Evolutionary conservation across 768 basidiomycete genomes (phyloP).

Genomic region (Glaciozyma martinii): DNA sequence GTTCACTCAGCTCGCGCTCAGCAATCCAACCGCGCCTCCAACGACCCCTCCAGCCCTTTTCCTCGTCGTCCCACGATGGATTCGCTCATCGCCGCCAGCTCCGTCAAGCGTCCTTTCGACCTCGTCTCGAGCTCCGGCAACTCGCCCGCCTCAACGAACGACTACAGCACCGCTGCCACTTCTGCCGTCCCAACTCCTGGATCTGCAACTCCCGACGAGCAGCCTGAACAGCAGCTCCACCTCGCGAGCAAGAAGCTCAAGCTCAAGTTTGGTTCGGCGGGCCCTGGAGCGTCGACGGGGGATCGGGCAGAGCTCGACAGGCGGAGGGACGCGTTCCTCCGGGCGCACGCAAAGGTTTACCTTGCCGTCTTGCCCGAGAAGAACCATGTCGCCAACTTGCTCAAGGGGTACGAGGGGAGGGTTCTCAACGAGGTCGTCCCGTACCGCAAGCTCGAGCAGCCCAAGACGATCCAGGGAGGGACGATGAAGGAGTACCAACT

Average conservation of each 20-base stretch:
- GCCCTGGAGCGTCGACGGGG: background rate
- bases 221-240: background rate
- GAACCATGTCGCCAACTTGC: constrained; percentile 10
- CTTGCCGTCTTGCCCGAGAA: constrained; percentile 4
- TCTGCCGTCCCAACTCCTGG: constrained; percentile 34
- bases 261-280: background rate
- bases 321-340: constrained; percentile 14
- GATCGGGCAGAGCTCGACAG: background rate
- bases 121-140: background rate
- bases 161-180: constrained; percentile 44
- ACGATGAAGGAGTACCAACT: constrained; percentile 54
- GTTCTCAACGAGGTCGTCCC: constrained; percentile 36
- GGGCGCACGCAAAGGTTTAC: constrained; percentile 7
- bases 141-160: constrained; percentile 44
- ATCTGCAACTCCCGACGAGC: background rate
- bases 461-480: constrained; percentile 48
- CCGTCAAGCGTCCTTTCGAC: background rate
- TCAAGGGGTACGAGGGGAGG: background rate
- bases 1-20: too few species aligned
- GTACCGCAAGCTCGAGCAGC: constrained; percentile 46
- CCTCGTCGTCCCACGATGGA: too few species aligned
- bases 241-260: background rate
- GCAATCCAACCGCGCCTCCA: too few species aligned
- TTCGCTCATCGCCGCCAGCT: too few species aligned
- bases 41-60: too few species aligned